Evolutionary conservation across 2,329 filamentous ascomycete genomes (phyloP), one percentile per base, ranked within the genome.

Genomic region (Piedraia hortae): DNA sequence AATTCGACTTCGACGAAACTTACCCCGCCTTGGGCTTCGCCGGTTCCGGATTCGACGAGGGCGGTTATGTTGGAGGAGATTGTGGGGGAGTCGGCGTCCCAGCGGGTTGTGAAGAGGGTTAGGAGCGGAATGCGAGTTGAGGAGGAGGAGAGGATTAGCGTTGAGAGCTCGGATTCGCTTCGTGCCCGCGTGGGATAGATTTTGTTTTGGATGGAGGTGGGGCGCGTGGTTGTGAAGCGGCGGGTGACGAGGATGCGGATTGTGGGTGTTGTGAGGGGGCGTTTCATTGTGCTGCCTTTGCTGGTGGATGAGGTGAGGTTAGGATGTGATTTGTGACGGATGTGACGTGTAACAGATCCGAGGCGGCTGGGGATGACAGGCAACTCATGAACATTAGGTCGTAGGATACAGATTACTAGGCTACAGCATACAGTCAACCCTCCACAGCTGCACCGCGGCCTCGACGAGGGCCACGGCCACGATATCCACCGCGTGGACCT

Each of bases 391-490:
- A n/a, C n/a, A n/a, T n/a, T n/a, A n/a, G n/a, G n/a, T n/a, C n/a
- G n/a, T n/a, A n/a, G n/a, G n/a, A n/a, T n/a, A n/a, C n/a, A n/a
- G n/a, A n/a, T n/a, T n/a, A n/a, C n/a, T n/a, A n/a, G n/a, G n/a
- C n/a, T n/a, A n/a, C n/a, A n/a, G n/a, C n/a, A n/a, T n/a, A n/a
- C n/a, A n/a, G n/a, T 21, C 26, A 14, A 4, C 11, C 21, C 10
- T 22, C 21, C 12, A 16, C 16, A 12, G 16, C 19, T 8, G 12
- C 10, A 5, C 26, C 18, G 14, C 24, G 13, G 23, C 11, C 17
- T n/a, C 25, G 18, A 7, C 19, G 9, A 5, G 69, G 66, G 20
- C 71, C 61, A 12, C 74, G 73, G 25, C 78, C 65, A 16, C 72
- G 74, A 12, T n/a, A 25, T 10, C 20, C 20, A 14, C 22, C 16